Conservation (phyloP, 805 yeast species). For the Henningerozyma blattae region DNA sequence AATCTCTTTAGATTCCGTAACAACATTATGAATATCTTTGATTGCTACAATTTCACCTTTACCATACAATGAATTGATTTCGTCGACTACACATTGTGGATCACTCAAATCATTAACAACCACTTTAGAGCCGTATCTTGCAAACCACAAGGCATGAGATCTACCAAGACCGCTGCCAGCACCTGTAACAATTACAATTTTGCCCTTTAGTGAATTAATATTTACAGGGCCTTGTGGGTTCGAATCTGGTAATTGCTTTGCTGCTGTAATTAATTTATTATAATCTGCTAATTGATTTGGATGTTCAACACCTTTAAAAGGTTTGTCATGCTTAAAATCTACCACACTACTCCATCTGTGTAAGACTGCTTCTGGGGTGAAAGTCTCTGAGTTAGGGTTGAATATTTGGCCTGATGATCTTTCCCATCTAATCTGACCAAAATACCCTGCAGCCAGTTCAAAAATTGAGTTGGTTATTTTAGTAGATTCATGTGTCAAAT, state of each 20-base stretch:
- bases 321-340: slow-evolving; percentile 42
- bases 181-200: slow-evolving; percentile 88
- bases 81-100: slow-evolving; percentile 59
- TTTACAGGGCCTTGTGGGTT: slow-evolving; percentile 46
- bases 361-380: slow-evolving; percentile 79
- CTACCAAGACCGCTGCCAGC: slow-evolving; percentile 93
- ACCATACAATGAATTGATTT: slow-evolving; percentile 40
- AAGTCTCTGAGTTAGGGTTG: slow-evolving; percentile 50
- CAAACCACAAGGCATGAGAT: slow-evolving; percentile 76
- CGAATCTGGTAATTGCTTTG: slow-evolving; percentile 34
- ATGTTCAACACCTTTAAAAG: slow-evolving; percentile 45
- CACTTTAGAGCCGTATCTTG: slow-evolving; percentile 87
- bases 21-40: slow-evolving; percentile 74
- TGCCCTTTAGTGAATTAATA: slow-evolving; percentile 52
- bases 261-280: slow-evolving; percentile 41
- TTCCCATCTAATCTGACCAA: slow-evolving; percentile 89
- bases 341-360: slow-evolving; percentile 49
- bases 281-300: slow-evolving; percentile 70
- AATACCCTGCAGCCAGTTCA: slow-evolving; percentile 92
- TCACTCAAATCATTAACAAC: slow-evolving; percentile 84
- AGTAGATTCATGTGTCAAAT: slow-evolving; percentile 54
- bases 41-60: slow-evolving; percentile 66
- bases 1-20: slow-evolving; percentile 59
- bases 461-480: slow-evolving; percentile 63
- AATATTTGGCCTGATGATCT: slow-evolving; percentile 78